These are phyloP conservation scores for Exophiala bonariae DNA, from an alignment of 2,329 filamentous ascomycete species.

Conservation along the genomic window DNA sequence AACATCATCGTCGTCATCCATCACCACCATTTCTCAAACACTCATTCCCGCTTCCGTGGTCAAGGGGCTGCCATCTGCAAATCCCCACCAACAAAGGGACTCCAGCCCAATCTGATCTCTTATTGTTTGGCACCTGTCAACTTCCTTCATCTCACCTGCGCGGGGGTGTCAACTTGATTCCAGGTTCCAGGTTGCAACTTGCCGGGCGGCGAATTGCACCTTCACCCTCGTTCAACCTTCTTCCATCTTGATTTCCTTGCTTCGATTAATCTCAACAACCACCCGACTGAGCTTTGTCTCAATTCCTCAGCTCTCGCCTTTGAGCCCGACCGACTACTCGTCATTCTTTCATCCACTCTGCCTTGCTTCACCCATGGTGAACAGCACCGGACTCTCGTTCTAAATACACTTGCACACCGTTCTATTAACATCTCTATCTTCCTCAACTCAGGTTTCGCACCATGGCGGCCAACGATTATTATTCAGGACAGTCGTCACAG, in stretches of 20 bases:
- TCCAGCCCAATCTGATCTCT: conserved; percentile 7
- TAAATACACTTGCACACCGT: not conserved
- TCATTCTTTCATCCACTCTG: conserved; percentile 1
- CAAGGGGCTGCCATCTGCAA: not conserved
- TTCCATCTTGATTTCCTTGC: not conserved
- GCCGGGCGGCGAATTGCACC: too few relatives aligned
- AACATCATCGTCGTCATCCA: too few relatives aligned
- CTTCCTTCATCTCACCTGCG: not conserved
- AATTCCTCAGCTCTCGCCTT: not conserved
- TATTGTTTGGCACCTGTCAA: conserved; percentile 10
- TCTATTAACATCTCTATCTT: too few relatives aligned
- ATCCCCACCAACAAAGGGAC: conserved; percentile 3
- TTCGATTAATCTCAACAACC: not conserved
- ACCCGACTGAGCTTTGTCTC: not conserved
- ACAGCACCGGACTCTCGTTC: not conserved
- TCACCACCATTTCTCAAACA: too few relatives aligned
- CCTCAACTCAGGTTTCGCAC: too few relatives aligned
- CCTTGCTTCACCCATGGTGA: not conserved
- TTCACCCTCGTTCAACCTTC: conserved; percentile 3
- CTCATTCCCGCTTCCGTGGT: too few relatives aligned
- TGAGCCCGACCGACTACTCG: not conserved
- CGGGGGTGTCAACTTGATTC: conserved; percentile 5
- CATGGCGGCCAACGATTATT: conserved; percentile 70
- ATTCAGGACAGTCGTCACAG: conserved; percentile 34
- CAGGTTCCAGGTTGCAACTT: not conserved